Base-by-base conservation (phyloP, 2,329 filamentous ascomycete genomes). In the Sclerotinia trifoliorum region DNA sequence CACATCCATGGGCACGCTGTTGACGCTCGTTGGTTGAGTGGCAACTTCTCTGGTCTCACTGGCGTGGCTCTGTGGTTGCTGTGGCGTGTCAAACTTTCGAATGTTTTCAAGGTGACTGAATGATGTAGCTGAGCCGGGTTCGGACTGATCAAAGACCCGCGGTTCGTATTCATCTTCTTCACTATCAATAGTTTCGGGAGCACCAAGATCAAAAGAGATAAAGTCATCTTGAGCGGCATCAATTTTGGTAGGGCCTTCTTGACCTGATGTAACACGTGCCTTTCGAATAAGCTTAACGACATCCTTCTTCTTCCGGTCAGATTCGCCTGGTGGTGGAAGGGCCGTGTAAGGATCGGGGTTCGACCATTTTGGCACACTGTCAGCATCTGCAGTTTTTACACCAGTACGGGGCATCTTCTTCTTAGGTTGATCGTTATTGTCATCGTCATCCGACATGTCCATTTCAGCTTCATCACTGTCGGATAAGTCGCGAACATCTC, bases 291-390 rank as follows among this genome's bases (percentile, higher is more conserved):
- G 80, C 75, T 96, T 92, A 48, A 98, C 92, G 51, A 97, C 90
- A 73, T 97, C 93, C 73, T 88, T 89, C 79, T 90, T 93, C 80
- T 95, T 96, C 26, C 86, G 85, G 51, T 86, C 83, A 6, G 82
- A 83, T 66, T 93, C 90, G 72, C 94, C 90, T 0, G 89, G 86
- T 8, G 93, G 93, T 11, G 94, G 94, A 13, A 97, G 82, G 2
- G 88, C 91, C 7, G 92, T 96, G 79, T 98, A 97, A 0, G 94
- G 93, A 77, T 98, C 94, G 4, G 94, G 94, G 74, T 98, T 98
- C 5, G 93, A 97, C 94, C 94, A 98, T 78, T 91, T 93, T 3
- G 93, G 93, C 6, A 78, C 79, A 65, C 75, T 73, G 19, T 81
- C 80, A 66, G 82, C 77, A 70, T 80, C 81, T 29, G 78, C 75